Evolutionary conservation across 2,329 filamentous ascomycete genomes (phyloP).

Genomic region (Fusarium luffae): DNA sequence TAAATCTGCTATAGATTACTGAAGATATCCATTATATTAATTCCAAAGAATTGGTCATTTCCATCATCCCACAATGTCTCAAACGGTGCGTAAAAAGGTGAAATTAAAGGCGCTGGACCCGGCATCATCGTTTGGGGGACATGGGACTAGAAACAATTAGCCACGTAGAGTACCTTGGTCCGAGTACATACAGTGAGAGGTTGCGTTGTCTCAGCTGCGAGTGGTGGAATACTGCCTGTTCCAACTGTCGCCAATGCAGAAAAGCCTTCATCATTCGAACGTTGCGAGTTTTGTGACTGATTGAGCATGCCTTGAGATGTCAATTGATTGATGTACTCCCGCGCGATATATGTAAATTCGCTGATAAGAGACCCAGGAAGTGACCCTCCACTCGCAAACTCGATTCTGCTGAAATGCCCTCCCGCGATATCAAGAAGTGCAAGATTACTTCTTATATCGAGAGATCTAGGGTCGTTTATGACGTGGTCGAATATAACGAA

Average conservation of each 20-base stretch:
- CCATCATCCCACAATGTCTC: conserved; percentile 33
- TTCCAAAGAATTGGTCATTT: conserved; percentile 32
- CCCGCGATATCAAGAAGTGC: conserved; percentile 38
- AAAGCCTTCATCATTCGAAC: neutral
- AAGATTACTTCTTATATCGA: conserved; percentile 30
- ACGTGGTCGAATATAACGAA: conserved; percentile 41
- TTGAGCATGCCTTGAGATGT: neutral
- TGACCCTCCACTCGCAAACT: conserved; percentile 32
- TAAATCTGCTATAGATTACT: neutral
- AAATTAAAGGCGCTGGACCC: neutral
- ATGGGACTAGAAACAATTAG: neutral
- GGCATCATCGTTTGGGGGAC: neutral
- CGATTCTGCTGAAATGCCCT: conserved; percentile 36
- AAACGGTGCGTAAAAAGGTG: conserved; percentile 11
- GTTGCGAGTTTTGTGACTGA: neutral
- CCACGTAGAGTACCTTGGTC: neutral
- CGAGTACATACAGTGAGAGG: too few species aligned
- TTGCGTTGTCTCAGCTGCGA: neutral
- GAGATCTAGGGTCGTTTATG: conserved; percentile 29
- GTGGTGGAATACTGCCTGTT: too few species aligned
- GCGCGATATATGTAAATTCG: conserved; percentile 38
- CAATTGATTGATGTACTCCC: conserved; percentile 37
- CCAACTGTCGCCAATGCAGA: too few species aligned
- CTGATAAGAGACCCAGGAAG: conserved; percentile 32
- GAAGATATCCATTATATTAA: conserved; percentile 43